Evolutionary conservation across 805 yeast genomes (phyloP).

Genomic region (Nadsonia fulvescens): DNA sequence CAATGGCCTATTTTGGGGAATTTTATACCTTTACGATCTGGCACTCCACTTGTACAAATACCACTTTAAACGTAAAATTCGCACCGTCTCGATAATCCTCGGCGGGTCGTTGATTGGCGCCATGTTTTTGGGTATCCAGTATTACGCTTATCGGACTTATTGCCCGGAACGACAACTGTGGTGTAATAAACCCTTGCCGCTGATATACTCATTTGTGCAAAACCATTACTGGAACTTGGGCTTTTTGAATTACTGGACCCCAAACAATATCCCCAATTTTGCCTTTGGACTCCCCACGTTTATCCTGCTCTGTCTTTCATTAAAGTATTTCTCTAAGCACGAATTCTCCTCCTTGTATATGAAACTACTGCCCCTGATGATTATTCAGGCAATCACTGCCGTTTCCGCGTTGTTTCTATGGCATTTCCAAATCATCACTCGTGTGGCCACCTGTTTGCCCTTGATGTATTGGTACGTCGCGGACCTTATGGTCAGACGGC

Average conservation of each 20-base stretch:
- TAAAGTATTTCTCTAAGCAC: conserved; percentile 15
- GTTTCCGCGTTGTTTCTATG: conserved; percentile 40
- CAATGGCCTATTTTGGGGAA: conserved; percentile 59
- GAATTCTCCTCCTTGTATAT: conserved; percentile 10
- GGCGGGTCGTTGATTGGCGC: conserved; percentile 40
- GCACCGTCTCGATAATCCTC: conserved; percentile 16
- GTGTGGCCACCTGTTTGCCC: conserved; percentile 67
- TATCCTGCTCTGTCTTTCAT: conserved; percentile 25
- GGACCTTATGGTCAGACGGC: conserved; percentile 16
- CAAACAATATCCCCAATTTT: conserved; percentile 69
- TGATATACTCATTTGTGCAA: conserved; percentile 59
- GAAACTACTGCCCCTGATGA: conserved; percentile 20
- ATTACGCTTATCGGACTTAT: conserved; percentile 33
- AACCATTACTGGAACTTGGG: conserved; percentile 73
- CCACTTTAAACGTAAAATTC: conserved; percentile 1
- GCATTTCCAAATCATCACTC: conserved; percentile 73
- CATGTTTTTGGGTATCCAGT: conserved; percentile 29
- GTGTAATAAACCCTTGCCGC: conserved; percentile 45
- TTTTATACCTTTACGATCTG: conserved; percentile 43
- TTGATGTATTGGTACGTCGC: conserved; percentile 56
- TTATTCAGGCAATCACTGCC: conserved; percentile 20
- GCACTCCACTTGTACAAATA: conserved; percentile 7
- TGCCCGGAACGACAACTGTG: conserved; percentile 67
- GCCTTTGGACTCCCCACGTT: conserved; percentile 55
- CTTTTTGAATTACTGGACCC: conserved; percentile 65